phyloP scores from a whole-genome alignment of 306 rosid species.

The Rubus parviflorus region DNA sequence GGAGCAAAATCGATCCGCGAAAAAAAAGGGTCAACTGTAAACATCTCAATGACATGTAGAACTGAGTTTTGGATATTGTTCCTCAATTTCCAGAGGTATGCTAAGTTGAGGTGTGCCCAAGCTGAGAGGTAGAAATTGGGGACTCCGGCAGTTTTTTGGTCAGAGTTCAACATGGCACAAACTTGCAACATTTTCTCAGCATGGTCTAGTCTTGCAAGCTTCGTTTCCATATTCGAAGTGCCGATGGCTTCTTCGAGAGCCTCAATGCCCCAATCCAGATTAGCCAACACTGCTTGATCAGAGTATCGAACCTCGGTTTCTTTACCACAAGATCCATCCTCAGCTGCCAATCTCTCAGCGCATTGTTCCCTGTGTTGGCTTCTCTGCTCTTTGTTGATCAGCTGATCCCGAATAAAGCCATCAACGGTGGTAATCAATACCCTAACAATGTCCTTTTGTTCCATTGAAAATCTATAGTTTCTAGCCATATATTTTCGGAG shows the following conservation, averaged over 20 bases:
- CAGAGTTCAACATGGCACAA: conserved; percentile 76
- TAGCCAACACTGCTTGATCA: conserved; percentile 88
- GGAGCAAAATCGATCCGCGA: conserved; percentile 86
- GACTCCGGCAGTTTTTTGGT: conserved; percentile 86
- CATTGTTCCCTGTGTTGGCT: conserved; percentile 76
- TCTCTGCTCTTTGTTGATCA: conserved; percentile 68
- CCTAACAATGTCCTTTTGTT: conserved; percentile 63
- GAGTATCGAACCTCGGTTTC: conserved; percentile 71
- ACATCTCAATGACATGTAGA: conserved; percentile 81
- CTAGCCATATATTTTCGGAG: conserved; percentile 47
- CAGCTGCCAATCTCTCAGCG: conserved; percentile 93
- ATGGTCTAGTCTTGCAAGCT: conserved; percentile 77
- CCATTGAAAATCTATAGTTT: conserved; percentile 58
- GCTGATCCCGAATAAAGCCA: conserved; percentile 58
- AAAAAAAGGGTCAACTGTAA: conserved; percentile 75
- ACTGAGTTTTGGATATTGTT: conserved; percentile 54
- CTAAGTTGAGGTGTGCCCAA: conserved; percentile 85
- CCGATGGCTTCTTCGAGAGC: conserved; percentile 91
- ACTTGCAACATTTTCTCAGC: conserved; percentile 92
- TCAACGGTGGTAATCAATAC: conserved; percentile 54
- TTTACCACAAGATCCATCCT: conserved; percentile 64
- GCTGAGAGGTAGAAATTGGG: conserved; percentile 90
- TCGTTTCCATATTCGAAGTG: conserved; percentile 80
- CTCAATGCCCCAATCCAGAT: conserved; percentile 95
- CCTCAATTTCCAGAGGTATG: conserved; percentile 75